Base-by-base conservation (phyloP, 139 green algal species). In the Picochlorum sp. region DNA sequence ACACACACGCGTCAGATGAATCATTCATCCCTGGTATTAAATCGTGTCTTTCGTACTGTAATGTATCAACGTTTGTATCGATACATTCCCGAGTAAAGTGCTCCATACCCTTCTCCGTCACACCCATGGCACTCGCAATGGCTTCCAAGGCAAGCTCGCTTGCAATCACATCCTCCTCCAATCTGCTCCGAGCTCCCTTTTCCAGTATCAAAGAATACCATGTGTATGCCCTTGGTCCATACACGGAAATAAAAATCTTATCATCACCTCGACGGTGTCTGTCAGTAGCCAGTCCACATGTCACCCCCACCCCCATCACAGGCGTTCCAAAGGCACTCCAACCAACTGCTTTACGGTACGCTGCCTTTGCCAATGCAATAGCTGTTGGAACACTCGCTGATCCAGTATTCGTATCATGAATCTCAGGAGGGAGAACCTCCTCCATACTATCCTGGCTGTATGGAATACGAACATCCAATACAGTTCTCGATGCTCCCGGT, bases 401-500 rank as follows among this genome's bases (percentile, higher is more conserved):
- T 56, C 23, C 44, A 16, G 16, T 55, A 23, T 49, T 7, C 21
- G 11, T 45, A n/a, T 11, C 10, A 63, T 16, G 23, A 34, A 34
- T 23, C 6, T 18, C 44, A 24, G 11, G 14, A 14, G 80, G 77
- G 18, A 94, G 67, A 37, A 86, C 6, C 14, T 82, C 50, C 9
- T 77, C 60, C 37, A 90, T 56, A 23, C 49, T 60, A 56, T 65
- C 73, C 49, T 72, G 67, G 2, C 62, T 67, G 74, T 95, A 95
- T 3, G 86, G 86, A 57, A 93, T 79, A 3, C 63, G 52, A 4
- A 73, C 73, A 38, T 93, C 85, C 38, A 93, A 60, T 4, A 95
- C 74, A 0, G 87, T 93, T 34, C 65, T 74, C 15, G 82, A 90
- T 0, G 86, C 87, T n/a, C 86, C 85, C 6, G 85, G 88, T 3